Base-by-base conservation (phyloP, 148 eudicot genomes). In the Agrostemma githago region DNA sequence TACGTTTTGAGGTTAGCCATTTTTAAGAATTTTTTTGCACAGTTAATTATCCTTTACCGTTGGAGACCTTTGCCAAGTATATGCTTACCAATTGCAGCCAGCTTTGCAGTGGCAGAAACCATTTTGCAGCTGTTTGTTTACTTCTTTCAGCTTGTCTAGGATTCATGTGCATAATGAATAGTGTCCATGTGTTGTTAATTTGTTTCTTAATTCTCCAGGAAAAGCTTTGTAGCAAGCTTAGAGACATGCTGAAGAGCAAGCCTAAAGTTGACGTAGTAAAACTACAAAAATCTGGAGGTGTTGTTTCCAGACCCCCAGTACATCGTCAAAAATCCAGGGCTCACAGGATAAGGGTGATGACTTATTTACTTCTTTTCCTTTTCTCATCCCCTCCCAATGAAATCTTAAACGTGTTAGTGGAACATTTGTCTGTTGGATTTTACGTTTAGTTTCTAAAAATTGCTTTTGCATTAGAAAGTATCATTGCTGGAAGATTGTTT, bases 251-350 rank as follows among this genome's bases (percentile, higher is more conserved):
- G 77, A 92, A 86, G 82, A 86, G 73, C 82, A 92, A 92, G 79
- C 89, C 90, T 44, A 89, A 85, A 42, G 97, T 95, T 69, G 97
- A 95, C 80, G 97, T 95, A n/a, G 98, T 95, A 76, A 95, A 95
- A 79, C 93, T 95, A 76, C 98, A 95, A 68, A 95, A 87, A 76
- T 95, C 98, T 62, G 98, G 98, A 65, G 98, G 97, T 76, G 96
- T 92, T 62, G 97, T 95, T 56, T 83, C 93, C 10, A 85, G 98
- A 68, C 83, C 82, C 71, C 84, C 85, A 63, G 88, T 85, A 78
- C 83, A 84, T 40, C 98, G 98, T 76, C 89, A 89, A 70, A 92
- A 72, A 83, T 80, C 97, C 66, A 87, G 97, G 83, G 34, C 34
- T 46, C 80, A 42, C 67, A 87, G 86, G 80, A 91, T 94, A 79